Conservation (phyloP, 2,329 filamentous ascomycete genomes). For the Grosmannia penicillata region DNA sequence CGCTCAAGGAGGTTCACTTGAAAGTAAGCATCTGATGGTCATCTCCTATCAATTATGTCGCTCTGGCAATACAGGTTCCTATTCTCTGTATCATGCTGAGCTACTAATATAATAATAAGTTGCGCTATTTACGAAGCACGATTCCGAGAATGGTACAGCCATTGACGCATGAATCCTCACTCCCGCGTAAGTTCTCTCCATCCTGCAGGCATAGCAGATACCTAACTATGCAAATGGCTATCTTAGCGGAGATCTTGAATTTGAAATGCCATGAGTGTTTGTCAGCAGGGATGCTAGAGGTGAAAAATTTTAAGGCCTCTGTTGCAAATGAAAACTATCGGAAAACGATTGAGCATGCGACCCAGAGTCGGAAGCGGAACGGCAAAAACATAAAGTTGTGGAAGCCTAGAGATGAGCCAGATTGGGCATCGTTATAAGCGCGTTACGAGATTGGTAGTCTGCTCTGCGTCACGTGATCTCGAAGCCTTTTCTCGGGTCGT, state of each 20-base stretch:
- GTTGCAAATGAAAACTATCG: conserved; percentile 31
- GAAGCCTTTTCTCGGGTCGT: too few relatives aligned
- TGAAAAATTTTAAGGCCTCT: conserved; percentile 34
- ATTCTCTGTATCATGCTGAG: too few relatives aligned
- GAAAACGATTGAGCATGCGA: conserved; percentile 35
- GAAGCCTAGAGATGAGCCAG: conserved; percentile 42
- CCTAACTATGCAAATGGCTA: too few relatives aligned
- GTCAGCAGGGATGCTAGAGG: conserved; percentile 29
- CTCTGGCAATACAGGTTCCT: too few relatives aligned
- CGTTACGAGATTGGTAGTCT: background rate
- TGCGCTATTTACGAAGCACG: conserved; percentile 30
- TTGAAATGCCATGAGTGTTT: conserved; percentile 32
- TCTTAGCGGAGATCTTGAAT: conserved; percentile 34
- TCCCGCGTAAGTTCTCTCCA: conserved; percentile 40
- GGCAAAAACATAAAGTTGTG: conserved; percentile 43
- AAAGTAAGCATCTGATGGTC: conserved; percentile 34
- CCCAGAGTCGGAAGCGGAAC: conserved; percentile 36
- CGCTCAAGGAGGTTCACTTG: conserved; percentile 38
- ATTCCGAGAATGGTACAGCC: conserved; percentile 37
- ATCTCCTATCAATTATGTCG: too few relatives aligned
- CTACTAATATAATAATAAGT: conserved; percentile 16
- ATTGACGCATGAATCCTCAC: conserved; percentile 29
- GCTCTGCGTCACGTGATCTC: background rate
- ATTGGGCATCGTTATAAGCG: conserved; percentile 29
- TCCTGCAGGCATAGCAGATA: too few relatives aligned